Conservation (phyloP, 2,329 filamentous ascomycete genomes). For the Phialocephala subalpina region DNA sequence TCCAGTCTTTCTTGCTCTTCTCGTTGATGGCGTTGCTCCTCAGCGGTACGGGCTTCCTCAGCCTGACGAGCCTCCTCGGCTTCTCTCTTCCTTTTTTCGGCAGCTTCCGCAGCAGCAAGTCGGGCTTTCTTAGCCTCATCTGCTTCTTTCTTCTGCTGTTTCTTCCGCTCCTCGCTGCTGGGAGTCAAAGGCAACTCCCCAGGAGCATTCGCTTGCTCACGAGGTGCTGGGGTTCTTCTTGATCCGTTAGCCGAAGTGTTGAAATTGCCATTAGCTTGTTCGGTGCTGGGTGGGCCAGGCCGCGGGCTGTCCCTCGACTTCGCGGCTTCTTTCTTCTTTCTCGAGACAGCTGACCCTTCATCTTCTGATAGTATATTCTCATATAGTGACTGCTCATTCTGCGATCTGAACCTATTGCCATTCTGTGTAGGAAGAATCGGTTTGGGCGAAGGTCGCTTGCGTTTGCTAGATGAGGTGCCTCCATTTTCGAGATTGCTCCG, state of each 20-base stretch:
- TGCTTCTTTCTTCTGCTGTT: constrained; percentile 22
- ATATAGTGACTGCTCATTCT: constrained; percentile 35
- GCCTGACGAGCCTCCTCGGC: constrained; percentile 31
- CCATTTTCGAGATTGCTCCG: constrained; percentile 22
- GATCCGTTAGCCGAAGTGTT: constrained; percentile 35
- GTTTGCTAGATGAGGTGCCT: constrained; percentile 18
- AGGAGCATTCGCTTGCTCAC: constrained; percentile 22
- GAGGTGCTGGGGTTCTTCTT: constrained; percentile 24
- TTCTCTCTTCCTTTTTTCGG: constrained; percentile 30
- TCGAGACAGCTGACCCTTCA: constrained; percentile 28
- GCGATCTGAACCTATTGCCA: constrained; percentile 13
- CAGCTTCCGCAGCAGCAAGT: constrained; percentile 33
- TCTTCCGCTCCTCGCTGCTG: constrained; percentile 35
- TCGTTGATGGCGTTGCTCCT: constrained; percentile 24
- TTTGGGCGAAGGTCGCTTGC: constrained; percentile 20
- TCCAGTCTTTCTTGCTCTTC: constrained; percentile 30
- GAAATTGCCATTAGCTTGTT: constrained; percentile 30
- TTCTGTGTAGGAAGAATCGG: constrained; percentile 13
- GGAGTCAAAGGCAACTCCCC: constrained; percentile 38
- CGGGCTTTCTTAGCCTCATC: constrained; percentile 32
- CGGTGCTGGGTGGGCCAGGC: constrained; percentile 26
- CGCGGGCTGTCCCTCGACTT: constrained; percentile 32
- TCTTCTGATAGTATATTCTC: constrained; percentile 39
- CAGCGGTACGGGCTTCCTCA: constrained; percentile 28
- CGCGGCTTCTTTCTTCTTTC: constrained; percentile 27